phyloP scores from a whole-genome alignment of 2,329 filamentous ascomycete species.

The Ramichloridium luteum region DNA sequence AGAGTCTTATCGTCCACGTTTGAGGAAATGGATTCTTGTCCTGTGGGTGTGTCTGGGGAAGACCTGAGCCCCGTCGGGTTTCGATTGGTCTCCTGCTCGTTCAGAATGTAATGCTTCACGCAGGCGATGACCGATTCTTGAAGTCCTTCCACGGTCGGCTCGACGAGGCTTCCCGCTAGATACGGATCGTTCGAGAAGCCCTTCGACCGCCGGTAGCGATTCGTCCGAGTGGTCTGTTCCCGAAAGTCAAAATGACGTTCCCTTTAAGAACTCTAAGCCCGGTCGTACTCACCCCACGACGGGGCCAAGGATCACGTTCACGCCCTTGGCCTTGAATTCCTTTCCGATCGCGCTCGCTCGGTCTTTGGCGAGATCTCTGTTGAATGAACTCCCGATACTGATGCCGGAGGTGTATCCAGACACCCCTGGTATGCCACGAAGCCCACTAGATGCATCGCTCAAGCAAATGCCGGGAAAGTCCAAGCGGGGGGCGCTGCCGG shows the following conservation, averaged over 20 bases:
- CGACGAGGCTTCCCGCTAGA: slow-evolving; percentile 17
- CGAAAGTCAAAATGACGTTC: too few species aligned
- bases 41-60: too few species aligned
- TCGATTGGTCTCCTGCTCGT: slow-evolving; percentile 54
- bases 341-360: slow-evolving; percentile 23
- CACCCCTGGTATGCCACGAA: slow-evolving; percentile 21
- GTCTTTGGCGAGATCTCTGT: slow-evolving; percentile 22
- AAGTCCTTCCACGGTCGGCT: slow-evolving; percentile 15
- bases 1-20: slow-evolving; percentile 53
- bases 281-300: too few species aligned
- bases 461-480: slow-evolving; percentile 31
- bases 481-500: slow-evolving; percentile 26
- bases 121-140: slow-evolving; percentile 29
- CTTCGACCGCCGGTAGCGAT: too few species aligned
- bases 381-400: slow-evolving; percentile 27
- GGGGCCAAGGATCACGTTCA: slow-evolving; percentile 20
- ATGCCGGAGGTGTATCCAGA: slow-evolving; percentile 25
- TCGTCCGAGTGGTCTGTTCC: too few species aligned
- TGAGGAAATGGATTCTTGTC: slow-evolving; percentile 43
- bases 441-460: slow-evolving; percentile 27
- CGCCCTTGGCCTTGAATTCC: slow-evolving; percentile 22
- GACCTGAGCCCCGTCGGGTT: too few species aligned
- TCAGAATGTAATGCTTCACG: slow-evolving; percentile 46
- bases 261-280: too few species aligned
- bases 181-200: slow-evolving; percentile 52